Conservation (phyloP, 2,329 filamentous ascomycete species). For the Hymenoscyphus occultus region DNA sequence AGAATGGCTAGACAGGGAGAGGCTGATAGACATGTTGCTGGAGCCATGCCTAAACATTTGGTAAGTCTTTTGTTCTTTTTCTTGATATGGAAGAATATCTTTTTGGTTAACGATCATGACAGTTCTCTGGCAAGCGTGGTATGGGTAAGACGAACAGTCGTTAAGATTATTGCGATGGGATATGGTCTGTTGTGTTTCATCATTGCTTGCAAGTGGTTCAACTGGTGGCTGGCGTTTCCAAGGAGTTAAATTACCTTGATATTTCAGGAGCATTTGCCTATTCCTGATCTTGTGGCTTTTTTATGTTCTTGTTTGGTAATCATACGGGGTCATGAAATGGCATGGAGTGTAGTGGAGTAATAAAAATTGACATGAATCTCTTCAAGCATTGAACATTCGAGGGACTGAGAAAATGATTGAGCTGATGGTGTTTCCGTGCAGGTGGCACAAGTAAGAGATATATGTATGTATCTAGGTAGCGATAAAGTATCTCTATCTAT, state of each 20-base stretch:
- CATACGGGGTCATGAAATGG: constrained; percentile 1
- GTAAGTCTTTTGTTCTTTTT: constrained; percentile 50
- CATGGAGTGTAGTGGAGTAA: constrained; percentile 1
- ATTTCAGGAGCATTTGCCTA: neutral
- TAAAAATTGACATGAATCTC: neutral
- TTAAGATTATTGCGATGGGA: constrained; percentile 40
- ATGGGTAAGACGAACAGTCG: constrained; percentile 83
- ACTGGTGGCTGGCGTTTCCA: constrained; percentile 5
- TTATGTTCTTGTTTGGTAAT: neutral
- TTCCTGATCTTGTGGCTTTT: neutral
- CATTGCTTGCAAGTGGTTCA: constrained; percentile 8
- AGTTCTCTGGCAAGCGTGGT: constrained; percentile 88
- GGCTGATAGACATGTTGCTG: constrained; percentile 84
- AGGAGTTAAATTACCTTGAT: neutral
- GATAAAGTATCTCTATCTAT: too few relatives aligned
- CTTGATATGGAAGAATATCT: neutral
- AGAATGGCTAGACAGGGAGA: constrained; percentile 96
- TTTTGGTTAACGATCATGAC: constrained; percentile 35
- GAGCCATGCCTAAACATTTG: constrained; percentile 84
- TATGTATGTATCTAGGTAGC: too few relatives aligned
- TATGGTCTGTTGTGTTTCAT: neutral
- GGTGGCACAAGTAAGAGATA: too few relatives aligned
- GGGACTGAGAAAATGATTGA: neutral
- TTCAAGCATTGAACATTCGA: neutral
- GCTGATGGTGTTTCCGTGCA: neutral